Base-by-base conservation (phyloP, 371 early-diverging fungal genomes). In the Dinochytrium kinnereticum region DNA sequence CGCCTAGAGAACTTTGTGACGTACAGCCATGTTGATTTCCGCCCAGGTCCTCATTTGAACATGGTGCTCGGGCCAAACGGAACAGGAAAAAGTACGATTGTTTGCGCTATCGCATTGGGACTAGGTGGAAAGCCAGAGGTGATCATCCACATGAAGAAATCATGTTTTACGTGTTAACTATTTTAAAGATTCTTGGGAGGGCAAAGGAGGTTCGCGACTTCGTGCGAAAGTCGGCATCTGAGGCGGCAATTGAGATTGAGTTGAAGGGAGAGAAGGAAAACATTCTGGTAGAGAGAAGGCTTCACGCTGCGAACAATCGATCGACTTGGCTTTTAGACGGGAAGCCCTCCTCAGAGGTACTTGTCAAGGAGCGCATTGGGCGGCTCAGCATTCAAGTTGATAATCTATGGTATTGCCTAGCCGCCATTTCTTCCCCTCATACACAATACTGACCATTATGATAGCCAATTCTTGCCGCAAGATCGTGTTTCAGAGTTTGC, bases 81-180 rank as follows among this genome's bases (percentile, higher is more conserved):
- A 26, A 97, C 99, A 0, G 99, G 99, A 65, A 99, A 99, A 83
- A 94, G 95, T 59, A 95, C 97, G 0, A 92, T 99, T 39, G 98
- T 99, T 0, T 96, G 96, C 81, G 99, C 99, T 0, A 92, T 99
- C 39, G 98, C 96, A 1, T 87, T 99, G 37, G 98, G 98, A 0
- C 90, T 99, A 17, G 98, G 96, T 33, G 97, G 98, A 7, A 85
- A 89, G 50, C 91, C 98, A 15, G 87, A 91, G 39, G 91, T 94
- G 77, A 71, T 85, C 31, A 5, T 37, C 64, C 57, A 31, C 1
- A 26, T 55, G 2, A 50, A 26, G n/a, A 7, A 15, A 28, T 21
- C n/a, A 71, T 13, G 26, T 59, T n/a, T 21, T 57, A 13, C 0
- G 10, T 1, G n/a, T 28, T n/a, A 67, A 61, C 30, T 5, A 39